Conservation (phyloP, 495 filamentous ascomycete genomes). For the Penicillium canescens region DNA sequence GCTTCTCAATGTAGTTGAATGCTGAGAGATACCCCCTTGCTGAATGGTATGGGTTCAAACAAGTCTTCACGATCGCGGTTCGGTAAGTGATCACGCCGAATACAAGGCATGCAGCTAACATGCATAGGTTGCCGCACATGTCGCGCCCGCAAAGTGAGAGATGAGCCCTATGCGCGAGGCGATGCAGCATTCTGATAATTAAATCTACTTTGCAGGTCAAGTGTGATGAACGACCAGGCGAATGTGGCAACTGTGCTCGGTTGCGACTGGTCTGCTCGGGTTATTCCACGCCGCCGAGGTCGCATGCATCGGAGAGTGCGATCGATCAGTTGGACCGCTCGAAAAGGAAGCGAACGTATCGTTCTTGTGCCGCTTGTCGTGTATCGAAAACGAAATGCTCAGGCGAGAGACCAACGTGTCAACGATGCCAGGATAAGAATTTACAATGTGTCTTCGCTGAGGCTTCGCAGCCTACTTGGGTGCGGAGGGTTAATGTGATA, state of each 20-base stretch:
- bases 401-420: conserved; percentile 32
- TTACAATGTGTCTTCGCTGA: conserved; percentile 32
- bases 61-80: conserved; percentile 24
- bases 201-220: conserved; percentile 26
- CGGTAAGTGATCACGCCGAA: conserved; percentile 9
- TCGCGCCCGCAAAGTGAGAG: conserved; percentile 29
- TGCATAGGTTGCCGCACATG: conserved; percentile 28
- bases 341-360: conserved; percentile 31
- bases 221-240: conserved; percentile 27
- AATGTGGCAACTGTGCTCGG: conserved; percentile 29
- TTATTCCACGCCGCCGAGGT: conserved; percentile 12
- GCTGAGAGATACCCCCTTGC: not conserved
- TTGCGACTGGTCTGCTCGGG: conserved; percentile 26
- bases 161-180: not conserved
- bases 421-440: conserved; percentile 25
- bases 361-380: conserved; percentile 34
- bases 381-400: conserved; percentile 36
- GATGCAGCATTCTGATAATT: not conserved
- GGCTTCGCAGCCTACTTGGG: conserved; percentile 29
- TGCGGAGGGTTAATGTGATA: conserved; percentile 15
- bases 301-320: not conserved
- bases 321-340: conserved; percentile 5
- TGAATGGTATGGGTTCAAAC: conserved; percentile 3
- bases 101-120: not conserved
- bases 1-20: not conserved